Conservation (phyloP, 169 alveolate species). For the Eimeria zaria region DNA sequence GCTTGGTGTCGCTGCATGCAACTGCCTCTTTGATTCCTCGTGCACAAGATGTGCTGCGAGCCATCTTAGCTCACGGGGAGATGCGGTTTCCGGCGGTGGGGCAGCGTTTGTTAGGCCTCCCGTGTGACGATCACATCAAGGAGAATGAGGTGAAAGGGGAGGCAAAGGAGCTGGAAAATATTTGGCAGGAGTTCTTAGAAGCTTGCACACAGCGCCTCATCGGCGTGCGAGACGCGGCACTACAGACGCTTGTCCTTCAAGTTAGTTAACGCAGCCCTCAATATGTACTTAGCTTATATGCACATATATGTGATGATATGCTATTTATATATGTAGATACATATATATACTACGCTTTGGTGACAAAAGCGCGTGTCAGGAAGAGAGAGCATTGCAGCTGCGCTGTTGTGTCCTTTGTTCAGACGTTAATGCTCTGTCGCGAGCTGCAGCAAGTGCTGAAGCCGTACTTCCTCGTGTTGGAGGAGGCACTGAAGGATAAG, state of each 20-base stretch:
- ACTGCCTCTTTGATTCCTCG: slow-evolving; percentile 42
- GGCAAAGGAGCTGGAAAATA: not conserved
- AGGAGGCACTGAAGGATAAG: slow-evolving; percentile 54
- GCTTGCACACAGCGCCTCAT: slow-evolving; percentile 57
- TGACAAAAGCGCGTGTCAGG: not conserved
- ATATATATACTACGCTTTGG: not conserved
- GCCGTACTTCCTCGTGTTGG: slow-evolving; percentile 53
- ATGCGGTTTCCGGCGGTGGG: slow-evolving; percentile 13
- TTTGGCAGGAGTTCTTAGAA: slow-evolving; percentile 19
- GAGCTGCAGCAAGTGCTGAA: slow-evolving; percentile 59
- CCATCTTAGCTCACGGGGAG: slow-evolving; percentile 50
- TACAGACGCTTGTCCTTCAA: slow-evolving; percentile 55
- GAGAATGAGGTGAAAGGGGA: not conserved
- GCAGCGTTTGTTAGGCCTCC: slow-evolving; percentile 14
- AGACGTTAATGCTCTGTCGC: slow-evolving; percentile 54
- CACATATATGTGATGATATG: not conserved
- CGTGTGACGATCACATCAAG: not conserved
- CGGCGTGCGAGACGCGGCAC: slow-evolving; percentile 38
- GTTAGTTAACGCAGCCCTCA: too few species aligned
- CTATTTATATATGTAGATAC: not conserved
- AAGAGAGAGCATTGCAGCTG: not conserved
- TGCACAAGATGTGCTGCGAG: slow-evolving; percentile 69
- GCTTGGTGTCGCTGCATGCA: not conserved
- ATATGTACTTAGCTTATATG: not conserved
- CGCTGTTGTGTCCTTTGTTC: not conserved